These are phyloP conservation scores for Zymoseptoria tritici DNA, from an alignment of 2,329 filamentous ascomycete genomes.

Conservation along the genomic window DNA sequence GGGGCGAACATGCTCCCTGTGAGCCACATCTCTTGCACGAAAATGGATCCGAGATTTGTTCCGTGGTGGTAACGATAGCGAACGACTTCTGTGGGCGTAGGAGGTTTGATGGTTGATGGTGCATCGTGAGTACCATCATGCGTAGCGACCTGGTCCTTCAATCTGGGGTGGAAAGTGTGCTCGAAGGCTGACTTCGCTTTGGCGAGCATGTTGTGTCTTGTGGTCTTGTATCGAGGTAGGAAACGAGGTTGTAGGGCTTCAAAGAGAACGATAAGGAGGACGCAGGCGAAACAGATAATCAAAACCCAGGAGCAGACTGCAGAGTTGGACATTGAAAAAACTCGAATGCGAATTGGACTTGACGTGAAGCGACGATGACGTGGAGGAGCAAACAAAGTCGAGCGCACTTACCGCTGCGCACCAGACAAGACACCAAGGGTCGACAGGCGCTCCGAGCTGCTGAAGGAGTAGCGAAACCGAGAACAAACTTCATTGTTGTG, in stretches of 20 bases:
- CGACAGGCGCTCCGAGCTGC: no score
- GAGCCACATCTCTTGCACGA: slow-evolving; percentile 55
- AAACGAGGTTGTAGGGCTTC: slow-evolving; percentile 6
- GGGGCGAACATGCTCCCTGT: slow-evolving; percentile 44
- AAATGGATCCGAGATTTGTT: slow-evolving; percentile 52
- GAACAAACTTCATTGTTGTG: neutral
- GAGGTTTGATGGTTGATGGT: slow-evolving; percentile 29
- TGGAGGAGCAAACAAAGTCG: neutral
- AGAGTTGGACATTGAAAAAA: neutral
- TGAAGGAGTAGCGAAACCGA: neutral
- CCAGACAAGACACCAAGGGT: neutral
- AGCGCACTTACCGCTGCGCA: neutral
- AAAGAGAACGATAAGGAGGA: slow-evolving; percentile 12
- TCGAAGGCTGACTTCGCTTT: slow-evolving; percentile 31
- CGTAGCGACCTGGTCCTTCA: slow-evolving; percentile 1
- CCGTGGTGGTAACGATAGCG: slow-evolving; percentile 55
- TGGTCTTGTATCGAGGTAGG: slow-evolving; percentile 5
- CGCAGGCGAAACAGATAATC: slow-evolving; percentile 14
- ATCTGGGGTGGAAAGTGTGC: neutral
- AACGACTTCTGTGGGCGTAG: slow-evolving; percentile 37
- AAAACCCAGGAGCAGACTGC: slow-evolving; percentile 13
- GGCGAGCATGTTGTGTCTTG: slow-evolving; percentile 34
- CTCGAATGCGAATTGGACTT: neutral
- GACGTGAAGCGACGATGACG: neutral
- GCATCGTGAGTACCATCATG: slow-evolving; percentile 18